Conservation (phyloP, 192 early-diverging fungal genomes). For the Geranomyces variabilis region DNA sequence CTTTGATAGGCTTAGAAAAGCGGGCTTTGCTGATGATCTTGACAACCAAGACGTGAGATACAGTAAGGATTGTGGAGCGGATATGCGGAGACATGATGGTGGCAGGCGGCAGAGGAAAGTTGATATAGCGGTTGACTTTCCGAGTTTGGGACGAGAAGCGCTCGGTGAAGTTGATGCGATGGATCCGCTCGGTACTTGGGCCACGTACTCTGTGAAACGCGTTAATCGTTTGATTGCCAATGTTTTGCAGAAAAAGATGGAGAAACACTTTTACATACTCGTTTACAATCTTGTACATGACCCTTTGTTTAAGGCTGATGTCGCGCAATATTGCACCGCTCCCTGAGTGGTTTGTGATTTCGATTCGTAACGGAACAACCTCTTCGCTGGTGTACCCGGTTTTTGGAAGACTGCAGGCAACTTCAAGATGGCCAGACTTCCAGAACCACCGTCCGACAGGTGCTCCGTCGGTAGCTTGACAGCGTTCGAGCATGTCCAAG, state of each 20-base stretch:
- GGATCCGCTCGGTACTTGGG: constrained; percentile 40
- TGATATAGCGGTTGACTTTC: constrained; percentile 31
- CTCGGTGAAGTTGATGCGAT: constrained; percentile 36
- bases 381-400: constrained; percentile 39
- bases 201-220: constrained; percentile 21
- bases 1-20: constrained; percentile 31
- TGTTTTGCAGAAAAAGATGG: neutral
- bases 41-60: constrained; percentile 35
- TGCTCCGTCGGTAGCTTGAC: neutral
- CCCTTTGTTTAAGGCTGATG: constrained; percentile 38
- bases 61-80: constrained; percentile 32
- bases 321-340: constrained; percentile 28
- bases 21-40: constrained; percentile 26
- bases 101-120: constrained; percentile 36
- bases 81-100: constrained; percentile 40
- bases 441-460: constrained; percentile 25
- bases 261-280: constrained; percentile 18
- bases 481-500: constrained; percentile 22
- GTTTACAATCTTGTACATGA: constrained; percentile 29
- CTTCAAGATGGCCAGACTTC: constrained; percentile 33
- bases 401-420: constrained; percentile 29
- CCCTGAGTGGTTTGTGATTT: constrained; percentile 39
- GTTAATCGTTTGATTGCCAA: no score
- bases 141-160: constrained; percentile 21
- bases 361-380: constrained; percentile 31